phyloP scores from a whole-genome alignment of 2,329 filamentous ascomycete genomes.

The Emericellopsis atlantica region DNA sequence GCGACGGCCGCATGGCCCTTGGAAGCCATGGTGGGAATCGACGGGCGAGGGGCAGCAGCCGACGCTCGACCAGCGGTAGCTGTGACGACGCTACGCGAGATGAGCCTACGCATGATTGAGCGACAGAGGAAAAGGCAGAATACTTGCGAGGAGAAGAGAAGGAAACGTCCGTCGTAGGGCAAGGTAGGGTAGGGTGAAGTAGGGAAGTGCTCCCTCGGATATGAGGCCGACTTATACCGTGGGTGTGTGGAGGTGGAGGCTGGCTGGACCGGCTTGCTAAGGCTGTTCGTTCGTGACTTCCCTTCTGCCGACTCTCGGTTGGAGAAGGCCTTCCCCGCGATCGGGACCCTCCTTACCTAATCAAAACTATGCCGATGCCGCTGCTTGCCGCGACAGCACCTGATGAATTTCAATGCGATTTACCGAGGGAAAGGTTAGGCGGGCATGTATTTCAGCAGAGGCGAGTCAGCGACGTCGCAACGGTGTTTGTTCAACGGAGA shows the following conservation, averaged over 20 bases:
- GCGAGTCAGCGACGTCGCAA: no score
- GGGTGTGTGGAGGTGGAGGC: not conserved
- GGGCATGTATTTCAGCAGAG: no score
- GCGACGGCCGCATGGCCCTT: constrained; percentile 19
- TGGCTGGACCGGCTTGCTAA: not conserved
- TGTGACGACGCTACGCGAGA: constrained; percentile 24
- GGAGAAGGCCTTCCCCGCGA: not conserved
- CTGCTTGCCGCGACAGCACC: not conserved
- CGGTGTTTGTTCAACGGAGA: no score
- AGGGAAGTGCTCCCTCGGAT: no score
- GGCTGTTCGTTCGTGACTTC: not conserved
- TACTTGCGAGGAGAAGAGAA: not conserved
- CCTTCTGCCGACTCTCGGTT: not conserved
- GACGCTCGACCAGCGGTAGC: constrained; percentile 19
- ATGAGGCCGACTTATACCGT: no score
- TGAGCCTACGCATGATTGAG: constrained; percentile 30
- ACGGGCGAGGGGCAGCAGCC: constrained; percentile 10
- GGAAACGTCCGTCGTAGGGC: not conserved
- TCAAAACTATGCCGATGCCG: not conserved
- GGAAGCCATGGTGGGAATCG: constrained; percentile 4
- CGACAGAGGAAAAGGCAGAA: not conserved
- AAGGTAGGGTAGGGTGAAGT: no score
- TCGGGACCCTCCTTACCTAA: not conserved
- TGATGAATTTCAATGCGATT: no score
- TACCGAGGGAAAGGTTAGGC: no score